These are phyloP conservation scores for Ustilago nuda DNA, from an alignment of 1,284 basidiomycete species.

Conservation along the genomic window DNA sequence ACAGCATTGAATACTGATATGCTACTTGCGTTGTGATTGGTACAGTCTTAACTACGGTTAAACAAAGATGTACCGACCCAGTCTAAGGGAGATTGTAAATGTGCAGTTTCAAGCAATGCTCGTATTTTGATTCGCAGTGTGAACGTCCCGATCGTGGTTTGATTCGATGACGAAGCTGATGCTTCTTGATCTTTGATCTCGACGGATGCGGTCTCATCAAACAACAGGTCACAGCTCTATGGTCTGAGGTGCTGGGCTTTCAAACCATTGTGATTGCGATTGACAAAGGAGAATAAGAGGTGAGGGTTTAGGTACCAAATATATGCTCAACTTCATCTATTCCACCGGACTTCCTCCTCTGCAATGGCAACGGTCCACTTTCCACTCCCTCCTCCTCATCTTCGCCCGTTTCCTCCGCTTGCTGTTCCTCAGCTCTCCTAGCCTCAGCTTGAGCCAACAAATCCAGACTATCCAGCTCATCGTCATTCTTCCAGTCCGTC, in stretches of 20 bases:
- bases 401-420: constrained; percentile 40
- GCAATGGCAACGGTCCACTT: constrained; percentile 28
- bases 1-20: not conserved
- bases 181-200: no score
- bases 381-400: constrained; percentile 15
- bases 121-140: no score
- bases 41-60: constrained; percentile 63
- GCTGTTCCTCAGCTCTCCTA: constrained; percentile 37
- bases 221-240: no score
- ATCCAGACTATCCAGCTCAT: constrained; percentile 44
- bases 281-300: not conserved
- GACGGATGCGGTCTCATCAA: no score
- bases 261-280: not conserved
- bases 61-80: constrained; percentile 2
- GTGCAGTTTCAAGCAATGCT: no score
- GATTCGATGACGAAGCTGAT: no score
- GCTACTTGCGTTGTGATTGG: not conserved
- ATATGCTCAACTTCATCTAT: constrained; percentile 66
- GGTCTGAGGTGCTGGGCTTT: no score
- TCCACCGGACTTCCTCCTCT: constrained; percentile 59
- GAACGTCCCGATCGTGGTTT: no score
- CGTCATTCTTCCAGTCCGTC: constrained; percentile 60
- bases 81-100: no score
- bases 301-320: constrained; percentile 44
- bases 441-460: constrained; percentile 39